These are phyloP conservation scores for Populus deltoides DNA, from an alignment of 345 rosid genomes.

Conservation along the genomic window DNA sequence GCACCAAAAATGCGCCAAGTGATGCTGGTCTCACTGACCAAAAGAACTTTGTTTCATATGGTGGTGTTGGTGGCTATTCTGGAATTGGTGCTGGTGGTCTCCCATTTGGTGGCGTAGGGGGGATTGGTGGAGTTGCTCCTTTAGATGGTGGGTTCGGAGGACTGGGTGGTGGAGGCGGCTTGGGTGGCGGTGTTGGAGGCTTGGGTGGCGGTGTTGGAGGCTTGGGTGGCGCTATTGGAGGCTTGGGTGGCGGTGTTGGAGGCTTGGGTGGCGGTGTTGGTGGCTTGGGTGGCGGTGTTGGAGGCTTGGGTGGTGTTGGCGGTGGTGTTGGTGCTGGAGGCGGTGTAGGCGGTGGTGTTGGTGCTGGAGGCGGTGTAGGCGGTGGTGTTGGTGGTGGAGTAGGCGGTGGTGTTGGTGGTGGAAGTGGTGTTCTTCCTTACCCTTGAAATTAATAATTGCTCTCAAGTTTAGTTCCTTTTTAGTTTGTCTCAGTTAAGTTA, in stretches of 20 bases:
- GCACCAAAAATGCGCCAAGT: constrained; percentile 42
- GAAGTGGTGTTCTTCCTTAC: constrained; percentile 13
- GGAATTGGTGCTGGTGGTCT: constrained; percentile 51
- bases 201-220: constrained; percentile 2
- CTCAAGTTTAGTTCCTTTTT: not conserved
- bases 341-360: not conserved
- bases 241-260: constrained; percentile 8
- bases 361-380: not conserved
- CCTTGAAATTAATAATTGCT: constrained; percentile 2
- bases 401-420: not conserved
- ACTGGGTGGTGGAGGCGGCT: constrained; percentile 13
- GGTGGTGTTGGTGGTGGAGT: not conserved
- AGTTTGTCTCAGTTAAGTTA: not conserved
- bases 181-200: constrained; percentile 17
- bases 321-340: not conserved
- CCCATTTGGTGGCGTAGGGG: constrained; percentile 27
- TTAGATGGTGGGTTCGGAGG: constrained; percentile 34
- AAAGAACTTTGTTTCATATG: constrained; percentile 63
- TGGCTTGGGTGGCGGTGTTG: not conserved
- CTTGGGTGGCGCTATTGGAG: not conserved
- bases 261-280: not conserved
- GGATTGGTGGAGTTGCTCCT: constrained; percentile 17
- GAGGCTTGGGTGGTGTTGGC: not conserved
- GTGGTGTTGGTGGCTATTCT: constrained; percentile 57
- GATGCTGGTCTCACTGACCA: constrained; percentile 53